These are phyloP conservation scores for Drechslerella dactyloides DNA, from an alignment of 2,329 filamentous ascomycete species.

Conservation along the genomic window DNA sequence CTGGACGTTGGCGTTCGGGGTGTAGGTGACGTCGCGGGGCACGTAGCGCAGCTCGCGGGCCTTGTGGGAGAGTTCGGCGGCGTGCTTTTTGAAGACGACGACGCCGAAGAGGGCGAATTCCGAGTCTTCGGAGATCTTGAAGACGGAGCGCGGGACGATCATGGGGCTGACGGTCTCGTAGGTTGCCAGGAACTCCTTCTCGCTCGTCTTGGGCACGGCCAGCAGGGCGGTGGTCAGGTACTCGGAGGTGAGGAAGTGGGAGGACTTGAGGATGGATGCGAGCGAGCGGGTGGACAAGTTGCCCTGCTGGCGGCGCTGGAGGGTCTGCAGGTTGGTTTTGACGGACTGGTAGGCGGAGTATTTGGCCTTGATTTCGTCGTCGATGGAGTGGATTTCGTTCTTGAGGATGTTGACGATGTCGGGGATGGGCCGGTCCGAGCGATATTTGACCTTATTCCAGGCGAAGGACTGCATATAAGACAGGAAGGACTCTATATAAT, in stretches of 20 bases:
- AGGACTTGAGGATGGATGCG: slow-evolving; percentile 82
- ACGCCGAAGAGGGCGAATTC: slow-evolving; percentile 90
- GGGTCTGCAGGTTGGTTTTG: slow-evolving; percentile 79
- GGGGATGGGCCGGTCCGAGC: slow-evolving; percentile 84
- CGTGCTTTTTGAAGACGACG: slow-evolving; percentile 91
- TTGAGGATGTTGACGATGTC: slow-evolving; percentile 83
- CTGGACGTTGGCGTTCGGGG: slow-evolving; percentile 85
- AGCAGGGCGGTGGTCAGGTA: slow-evolving; percentile 96
- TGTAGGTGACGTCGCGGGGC: slow-evolving; percentile 90
- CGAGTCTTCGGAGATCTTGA: slow-evolving; percentile 80
- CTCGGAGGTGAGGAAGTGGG: slow-evolving; percentile 83
- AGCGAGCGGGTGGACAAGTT: slow-evolving; percentile 95
- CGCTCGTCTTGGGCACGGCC: slow-evolving; percentile 77
- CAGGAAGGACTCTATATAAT: slow-evolving; percentile 80
- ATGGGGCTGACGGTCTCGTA: slow-evolving; percentile 90
- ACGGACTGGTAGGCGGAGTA: slow-evolving; percentile 92
- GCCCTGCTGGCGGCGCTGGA: slow-evolving; percentile 82
- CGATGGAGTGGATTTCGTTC: slow-evolving; percentile 85
- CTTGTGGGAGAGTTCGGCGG: slow-evolving; percentile 86
- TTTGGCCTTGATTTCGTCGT: slow-evolving; percentile 94
- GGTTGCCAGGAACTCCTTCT: slow-evolving; percentile 84
- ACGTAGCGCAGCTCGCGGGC: slow-evolving; percentile 93
- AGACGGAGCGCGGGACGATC: slow-evolving; percentile 89
- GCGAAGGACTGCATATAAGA: slow-evolving; percentile 86
- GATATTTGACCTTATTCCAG: slow-evolving; percentile 98